Evolutionary conservation across 2,329 filamentous ascomycete genomes (phyloP).

Genomic region (Trichophyton benhamiae): DNA sequence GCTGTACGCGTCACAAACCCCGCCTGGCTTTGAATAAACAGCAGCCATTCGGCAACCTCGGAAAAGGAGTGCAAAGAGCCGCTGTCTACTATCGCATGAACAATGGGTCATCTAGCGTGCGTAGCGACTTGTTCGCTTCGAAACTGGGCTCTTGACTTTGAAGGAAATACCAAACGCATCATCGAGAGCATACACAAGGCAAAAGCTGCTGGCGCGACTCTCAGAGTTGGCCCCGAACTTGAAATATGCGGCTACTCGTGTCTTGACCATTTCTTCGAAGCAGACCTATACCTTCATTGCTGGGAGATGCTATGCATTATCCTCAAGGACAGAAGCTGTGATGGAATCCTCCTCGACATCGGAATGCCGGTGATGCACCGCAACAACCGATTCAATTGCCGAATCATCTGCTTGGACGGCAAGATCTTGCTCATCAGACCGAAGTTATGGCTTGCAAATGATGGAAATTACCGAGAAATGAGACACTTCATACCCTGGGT

Average conservation of each 20-base stretch:
- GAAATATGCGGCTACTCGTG: constrained; percentile 16
- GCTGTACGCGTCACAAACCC: no score
- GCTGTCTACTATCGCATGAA: neutral
- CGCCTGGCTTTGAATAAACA: no score
- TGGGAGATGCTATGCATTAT: constrained; percentile 51
- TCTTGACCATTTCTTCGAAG: constrained; percentile 14
- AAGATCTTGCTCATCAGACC: constrained; percentile 55
- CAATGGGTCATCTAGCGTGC: constrained; percentile 5
- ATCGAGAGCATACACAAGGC: constrained; percentile 47
- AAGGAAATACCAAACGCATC: constrained; percentile 51
- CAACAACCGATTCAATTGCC: constrained; percentile 50
- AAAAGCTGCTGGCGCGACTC: constrained; percentile 45
- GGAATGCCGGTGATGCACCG: constrained; percentile 43
- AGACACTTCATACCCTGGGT: constrained; percentile 52
- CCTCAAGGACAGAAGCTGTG: constrained; percentile 43
- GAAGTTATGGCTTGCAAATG: constrained; percentile 56
- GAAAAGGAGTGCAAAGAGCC: neutral
- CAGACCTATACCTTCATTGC: constrained; percentile 43
- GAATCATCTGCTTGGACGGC: constrained; percentile 50
- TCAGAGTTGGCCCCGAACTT: constrained; percentile 44
- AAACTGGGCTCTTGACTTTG: constrained; percentile 42
- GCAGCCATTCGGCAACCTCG: no score
- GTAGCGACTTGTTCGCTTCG: constrained; percentile 10
- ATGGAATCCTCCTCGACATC: constrained; percentile 44
- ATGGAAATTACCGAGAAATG: constrained; percentile 43